A percentile compares a stretch with the other conserved stretches of the same genome.
phyloP scores from a whole-genome alignment of 305 asterid species.

The Fraxinus latifolia region DNA sequence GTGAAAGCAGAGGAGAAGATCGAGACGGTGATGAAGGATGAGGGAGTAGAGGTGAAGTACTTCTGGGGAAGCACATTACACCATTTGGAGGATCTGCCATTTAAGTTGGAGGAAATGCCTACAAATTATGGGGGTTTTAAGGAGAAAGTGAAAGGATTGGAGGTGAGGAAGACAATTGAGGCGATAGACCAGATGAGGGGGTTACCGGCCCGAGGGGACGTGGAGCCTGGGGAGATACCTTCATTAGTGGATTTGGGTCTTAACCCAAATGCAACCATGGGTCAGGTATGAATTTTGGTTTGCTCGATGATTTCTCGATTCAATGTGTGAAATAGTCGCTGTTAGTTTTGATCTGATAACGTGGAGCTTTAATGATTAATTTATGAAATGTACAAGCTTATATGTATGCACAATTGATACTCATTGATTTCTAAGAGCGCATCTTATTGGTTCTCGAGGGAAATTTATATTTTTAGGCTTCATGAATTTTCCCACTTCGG shows the following conservation, averaged over 20 bases:
- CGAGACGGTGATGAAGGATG: constrained; percentile 74
- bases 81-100: constrained; percentile 94
- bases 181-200: constrained; percentile 75
- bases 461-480: background rate
- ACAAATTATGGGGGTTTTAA: constrained; percentile 86
- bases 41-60: constrained; percentile 84
- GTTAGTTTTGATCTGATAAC: background rate
- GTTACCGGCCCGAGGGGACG: constrained; percentile 80
- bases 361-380: background rate
- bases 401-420: background rate
- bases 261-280: constrained; percentile 53
- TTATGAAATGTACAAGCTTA: background rate
- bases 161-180: constrained; percentile 79
- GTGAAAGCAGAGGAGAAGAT: constrained; percentile 82
- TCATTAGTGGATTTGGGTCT: constrained; percentile 88
- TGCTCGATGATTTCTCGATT: background rate
- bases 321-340: background rate
- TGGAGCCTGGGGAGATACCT: constrained; percentile 91
- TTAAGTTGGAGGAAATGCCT: constrained; percentile 74
- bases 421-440: background rate
- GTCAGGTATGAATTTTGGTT: constrained; percentile 51
- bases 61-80: constrained; percentile 98
- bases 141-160: constrained; percentile 70
- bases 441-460: background rate
- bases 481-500: background rate